Percentiles rank a stretch among this genome's conserved stretches.
Conservation (phyloP, 106 monocot species). For the Xerophyta viscosa region DNA sequence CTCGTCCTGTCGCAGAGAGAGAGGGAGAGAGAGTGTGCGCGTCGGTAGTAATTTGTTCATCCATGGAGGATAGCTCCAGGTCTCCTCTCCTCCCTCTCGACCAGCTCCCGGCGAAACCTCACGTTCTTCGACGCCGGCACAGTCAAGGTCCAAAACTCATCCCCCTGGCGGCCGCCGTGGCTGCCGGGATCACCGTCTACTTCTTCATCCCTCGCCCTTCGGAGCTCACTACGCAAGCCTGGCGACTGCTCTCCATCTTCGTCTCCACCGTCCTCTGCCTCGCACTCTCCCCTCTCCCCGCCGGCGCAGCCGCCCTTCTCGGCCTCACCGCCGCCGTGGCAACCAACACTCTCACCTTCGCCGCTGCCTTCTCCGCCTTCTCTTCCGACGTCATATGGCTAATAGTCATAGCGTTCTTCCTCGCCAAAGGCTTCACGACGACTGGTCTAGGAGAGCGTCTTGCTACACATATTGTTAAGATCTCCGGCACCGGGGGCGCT, state of each 20-base stretch:
- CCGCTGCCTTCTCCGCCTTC: constrained; percentile 70
- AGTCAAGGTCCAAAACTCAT: constrained; percentile 48
- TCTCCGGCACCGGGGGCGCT: constrained; percentile 80
- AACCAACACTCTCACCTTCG: constrained; percentile 59
- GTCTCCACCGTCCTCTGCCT: constrained; percentile 81
- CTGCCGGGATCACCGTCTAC: constrained; percentile 56
- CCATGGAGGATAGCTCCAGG: no score
- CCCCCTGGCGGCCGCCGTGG: constrained; percentile 53
- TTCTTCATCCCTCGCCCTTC: constrained; percentile 66
- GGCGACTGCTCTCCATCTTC: constrained; percentile 91
- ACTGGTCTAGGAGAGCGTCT: constrained; percentile 85
- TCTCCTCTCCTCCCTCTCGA: not conserved
- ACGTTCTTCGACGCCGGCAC: not conserved
- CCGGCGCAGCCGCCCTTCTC: constrained; percentile 89
- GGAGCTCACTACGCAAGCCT: constrained; percentile 64
- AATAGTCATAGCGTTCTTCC: constrained; percentile 96
- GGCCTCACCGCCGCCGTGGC: constrained; percentile 53
- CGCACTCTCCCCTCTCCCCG: constrained; percentile 71
- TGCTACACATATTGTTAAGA: constrained; percentile 86
- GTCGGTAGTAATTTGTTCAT: no score
- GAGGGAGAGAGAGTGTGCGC: no score
- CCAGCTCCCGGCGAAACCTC: not conserved
- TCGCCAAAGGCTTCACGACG: constrained; percentile 90
- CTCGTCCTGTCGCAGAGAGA: no score
- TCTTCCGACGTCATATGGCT: constrained; percentile 92